Evolutionary conservation across 2,329 filamentous ascomycete genomes (phyloP).

Genomic region (Aspergillus uvarum): DNA sequence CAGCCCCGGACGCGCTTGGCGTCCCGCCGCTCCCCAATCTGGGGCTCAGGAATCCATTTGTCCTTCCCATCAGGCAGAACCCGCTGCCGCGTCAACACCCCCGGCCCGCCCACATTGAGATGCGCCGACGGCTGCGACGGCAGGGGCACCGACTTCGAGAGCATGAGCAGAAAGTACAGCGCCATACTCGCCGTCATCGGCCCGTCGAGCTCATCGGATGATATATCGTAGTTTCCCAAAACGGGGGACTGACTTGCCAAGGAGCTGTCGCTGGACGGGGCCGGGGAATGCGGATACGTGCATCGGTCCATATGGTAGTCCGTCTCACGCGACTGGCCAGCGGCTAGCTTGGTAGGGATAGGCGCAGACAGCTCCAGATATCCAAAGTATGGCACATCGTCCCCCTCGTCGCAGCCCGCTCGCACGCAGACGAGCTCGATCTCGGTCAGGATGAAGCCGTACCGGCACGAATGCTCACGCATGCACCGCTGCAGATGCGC

Average conservation of each 20-base stretch:
- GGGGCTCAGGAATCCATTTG: slow-evolving; percentile 61
- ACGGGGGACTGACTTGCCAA: slow-evolving; percentile 20
- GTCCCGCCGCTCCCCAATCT: slow-evolving; percentile 60
- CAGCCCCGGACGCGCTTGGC: slow-evolving; percentile 61
- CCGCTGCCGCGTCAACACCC: slow-evolving; percentile 56
- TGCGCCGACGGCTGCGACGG: slow-evolving; percentile 57
- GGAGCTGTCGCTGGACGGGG: slow-evolving; percentile 33
- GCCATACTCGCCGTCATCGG: slow-evolving; percentile 59
- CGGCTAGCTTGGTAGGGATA: slow-evolving; percentile 53
- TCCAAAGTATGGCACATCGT: slow-evolving; percentile 76
- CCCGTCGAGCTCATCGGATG: slow-evolving; percentile 22
- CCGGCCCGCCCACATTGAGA: slow-evolving; percentile 61
- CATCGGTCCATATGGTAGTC: slow-evolving; percentile 14
- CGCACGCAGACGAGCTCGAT: slow-evolving; percentile 91
- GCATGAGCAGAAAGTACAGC: slow-evolving; percentile 65
- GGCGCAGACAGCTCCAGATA: slow-evolving; percentile 71
- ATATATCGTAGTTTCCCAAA: slow-evolving; percentile 10
- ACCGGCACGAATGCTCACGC: slow-evolving; percentile 89
- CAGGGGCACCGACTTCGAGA: slow-evolving; percentile 61
- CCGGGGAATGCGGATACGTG: slow-evolving; percentile 26
- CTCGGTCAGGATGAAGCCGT: slow-evolving; percentile 94
- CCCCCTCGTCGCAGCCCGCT: slow-evolving; percentile 63
- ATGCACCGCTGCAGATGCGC: slow-evolving; percentile 85
- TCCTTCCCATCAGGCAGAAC: slow-evolving; percentile 55
- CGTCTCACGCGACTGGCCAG: slow-evolving; percentile 11